Conservation (phyloP, 2,329 filamentous ascomycete species). For the Aureobasidium sp. region DNA sequence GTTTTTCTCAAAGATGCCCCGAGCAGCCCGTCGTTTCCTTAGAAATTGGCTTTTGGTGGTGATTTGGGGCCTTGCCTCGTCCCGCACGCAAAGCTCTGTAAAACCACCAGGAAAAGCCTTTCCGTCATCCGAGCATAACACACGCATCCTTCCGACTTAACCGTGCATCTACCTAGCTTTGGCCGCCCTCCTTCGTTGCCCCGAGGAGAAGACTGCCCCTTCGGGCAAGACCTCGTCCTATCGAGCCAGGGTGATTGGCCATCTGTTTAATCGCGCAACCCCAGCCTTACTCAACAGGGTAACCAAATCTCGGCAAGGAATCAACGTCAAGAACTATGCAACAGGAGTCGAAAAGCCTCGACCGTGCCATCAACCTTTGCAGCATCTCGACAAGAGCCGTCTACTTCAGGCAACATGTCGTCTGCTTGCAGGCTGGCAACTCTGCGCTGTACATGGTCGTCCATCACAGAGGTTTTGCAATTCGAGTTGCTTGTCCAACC, state of each 20-base stretch:
- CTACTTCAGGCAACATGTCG: slow-evolving; percentile 8
- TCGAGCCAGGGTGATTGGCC: not conserved
- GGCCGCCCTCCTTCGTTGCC: not conserved
- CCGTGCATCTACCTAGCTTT: slow-evolving; percentile 4
- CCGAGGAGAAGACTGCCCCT: not conserved
- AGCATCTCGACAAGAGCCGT: not conserved
- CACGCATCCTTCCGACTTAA: not conserved
- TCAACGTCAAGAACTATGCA: slow-evolving; percentile 1
- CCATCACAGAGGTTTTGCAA: slow-evolving; percentile 1
- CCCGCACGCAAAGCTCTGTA: not conserved
- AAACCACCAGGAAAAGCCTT: slow-evolving; percentile 11
- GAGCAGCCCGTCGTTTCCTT: not conserved
- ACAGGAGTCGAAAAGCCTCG: not conserved
- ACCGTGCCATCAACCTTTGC: not conserved
- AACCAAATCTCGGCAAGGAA: slow-evolving; percentile 9
- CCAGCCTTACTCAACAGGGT: not conserved
- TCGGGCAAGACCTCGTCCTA: not conserved
- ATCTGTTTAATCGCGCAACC: slow-evolving; percentile 9
- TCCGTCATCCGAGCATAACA: slow-evolving; percentile 5
- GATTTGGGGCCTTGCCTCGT: slow-evolving; percentile 8
- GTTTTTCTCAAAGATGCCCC: slow-evolving; percentile 12
- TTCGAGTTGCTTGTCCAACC: slow-evolving; percentile 6
- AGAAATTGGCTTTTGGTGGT: slow-evolving; percentile 2
- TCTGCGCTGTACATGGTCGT: not conserved
- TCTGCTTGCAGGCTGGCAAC: slow-evolving; percentile 8